Evolutionary conservation across 2,329 filamentous ascomycete genomes (phyloP).

Genomic region (Fusarium avenaceum): DNA sequence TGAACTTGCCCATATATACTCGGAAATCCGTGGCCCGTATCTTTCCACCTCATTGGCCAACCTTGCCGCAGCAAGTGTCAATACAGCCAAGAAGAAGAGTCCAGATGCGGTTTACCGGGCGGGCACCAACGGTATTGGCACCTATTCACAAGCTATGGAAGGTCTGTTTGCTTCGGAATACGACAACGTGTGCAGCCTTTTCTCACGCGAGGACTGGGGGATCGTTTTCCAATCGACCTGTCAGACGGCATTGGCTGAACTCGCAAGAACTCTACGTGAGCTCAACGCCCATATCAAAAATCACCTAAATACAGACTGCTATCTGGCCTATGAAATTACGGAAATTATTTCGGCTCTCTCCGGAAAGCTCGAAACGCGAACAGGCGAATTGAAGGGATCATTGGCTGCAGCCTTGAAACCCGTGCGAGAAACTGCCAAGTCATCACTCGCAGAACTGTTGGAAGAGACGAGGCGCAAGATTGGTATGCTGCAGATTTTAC

Average conservation of each 20-base stretch:
- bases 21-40: conserved; percentile 88
- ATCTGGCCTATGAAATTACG: conserved; percentile 93
- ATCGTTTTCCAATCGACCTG: conserved; percentile 84
- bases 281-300: conserved; percentile 90
- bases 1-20: conserved; percentile 83
- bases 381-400: conserved; percentile 85
- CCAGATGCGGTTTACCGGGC: conserved; percentile 86
- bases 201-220: conserved; percentile 86
- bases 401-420: conserved; percentile 90
- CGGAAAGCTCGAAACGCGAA: conserved; percentile 82
- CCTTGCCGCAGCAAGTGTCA: conserved; percentile 86
- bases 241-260: conserved; percentile 81
- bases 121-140: conserved; percentile 91
- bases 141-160: conserved; percentile 89
- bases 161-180: conserved; percentile 90
- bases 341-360: conserved; percentile 88
- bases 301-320: conserved; percentile 91
- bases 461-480: conserved; percentile 84
- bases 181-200: conserved; percentile 89
- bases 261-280: conserved; percentile 87
- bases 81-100: conserved; percentile 84
- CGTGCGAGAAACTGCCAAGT: conserved; percentile 90
- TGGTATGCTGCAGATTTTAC: conserved; percentile 74
- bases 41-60: conserved; percentile 86
- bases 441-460: conserved; percentile 83